Evolutionary conservation across 768 basidiomycete species (phyloP).

Genomic region (Hypholoma sublateritium): DNA sequence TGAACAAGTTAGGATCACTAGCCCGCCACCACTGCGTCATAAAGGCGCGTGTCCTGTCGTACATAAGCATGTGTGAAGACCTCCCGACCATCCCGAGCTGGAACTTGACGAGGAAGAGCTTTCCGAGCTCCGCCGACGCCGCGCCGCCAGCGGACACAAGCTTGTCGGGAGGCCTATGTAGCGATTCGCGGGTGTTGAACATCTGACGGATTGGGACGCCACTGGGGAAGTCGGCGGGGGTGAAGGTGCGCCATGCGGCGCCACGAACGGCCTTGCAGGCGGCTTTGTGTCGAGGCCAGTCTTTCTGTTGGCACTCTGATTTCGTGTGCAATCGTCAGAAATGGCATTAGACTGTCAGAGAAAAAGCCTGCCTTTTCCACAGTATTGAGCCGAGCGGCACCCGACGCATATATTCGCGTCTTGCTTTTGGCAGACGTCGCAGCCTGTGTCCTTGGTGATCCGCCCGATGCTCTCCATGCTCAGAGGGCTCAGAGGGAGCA

Average conservation of each 20-base stretch:
- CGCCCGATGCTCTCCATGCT: constrained; percentile 35
- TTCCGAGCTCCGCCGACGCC: constrained; percentile 31
- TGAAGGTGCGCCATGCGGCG: constrained; percentile 36
- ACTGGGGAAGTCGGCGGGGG: constrained; percentile 10
- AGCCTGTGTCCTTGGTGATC: constrained; percentile 34
- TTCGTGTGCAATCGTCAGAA: background rate
- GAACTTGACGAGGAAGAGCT: constrained; percentile 41
- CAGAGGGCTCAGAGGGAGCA: constrained; percentile 38
- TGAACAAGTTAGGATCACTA: constrained; percentile 9
- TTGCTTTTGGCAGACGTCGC: constrained; percentile 38
- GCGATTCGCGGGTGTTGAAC: constrained; percentile 25
- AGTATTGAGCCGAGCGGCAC: constrained; percentile 37
- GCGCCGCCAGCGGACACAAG: constrained; percentile 15
- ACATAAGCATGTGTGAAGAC: constrained; percentile 29
- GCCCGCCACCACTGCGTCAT: constrained; percentile 25
- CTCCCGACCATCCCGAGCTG: constrained; percentile 24
- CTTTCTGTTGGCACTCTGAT: constrained; percentile 38
- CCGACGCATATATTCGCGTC: constrained; percentile 32
- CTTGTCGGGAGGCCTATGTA: constrained; percentile 6
- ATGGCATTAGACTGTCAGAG: background rate
- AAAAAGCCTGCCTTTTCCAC: constrained; percentile 30
- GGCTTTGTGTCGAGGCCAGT: constrained; percentile 40
- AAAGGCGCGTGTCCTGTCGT: constrained; percentile 40
- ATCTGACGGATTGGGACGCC: background rate
- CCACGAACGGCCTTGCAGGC: constrained; percentile 37